Evolutionary conservation across 139 green algal species (phyloP).

Genomic region (Coelastrella sp.): DNA sequence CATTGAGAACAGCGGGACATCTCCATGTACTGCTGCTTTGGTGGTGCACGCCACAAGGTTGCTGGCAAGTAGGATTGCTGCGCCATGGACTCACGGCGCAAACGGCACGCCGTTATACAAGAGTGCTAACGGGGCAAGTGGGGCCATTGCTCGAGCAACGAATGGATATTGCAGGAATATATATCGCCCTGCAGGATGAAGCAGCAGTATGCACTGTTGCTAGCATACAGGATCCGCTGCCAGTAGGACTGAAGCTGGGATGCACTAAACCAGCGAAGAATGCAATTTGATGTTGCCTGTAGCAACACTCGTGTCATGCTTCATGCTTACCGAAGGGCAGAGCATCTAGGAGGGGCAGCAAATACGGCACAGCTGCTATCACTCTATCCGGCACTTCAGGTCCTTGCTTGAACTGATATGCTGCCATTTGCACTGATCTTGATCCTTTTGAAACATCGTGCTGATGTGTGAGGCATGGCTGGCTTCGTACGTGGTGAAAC

Average conservation of each 20-base stretch:
- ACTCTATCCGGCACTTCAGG: conserved; percentile 37
- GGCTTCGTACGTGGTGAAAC: not conserved
- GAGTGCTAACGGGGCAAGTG: conserved; percentile 57
- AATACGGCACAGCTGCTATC: conserved; percentile 59
- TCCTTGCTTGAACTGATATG: conserved; percentile 27
- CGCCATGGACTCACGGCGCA: conserved; percentile 67
- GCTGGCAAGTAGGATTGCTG: not conserved
- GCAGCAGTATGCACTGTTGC: not conserved
- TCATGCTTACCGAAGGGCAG: conserved; percentile 61
- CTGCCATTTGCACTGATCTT: not conserved
- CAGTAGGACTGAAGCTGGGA: no score
- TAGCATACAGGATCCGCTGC: no score
- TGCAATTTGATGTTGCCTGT: not conserved
- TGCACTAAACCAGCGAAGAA: not conserved
- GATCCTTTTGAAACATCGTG: not conserved
- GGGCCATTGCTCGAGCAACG: conserved; percentile 60
- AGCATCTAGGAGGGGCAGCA: conserved; percentile 70
- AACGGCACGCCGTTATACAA: conserved; percentile 71
- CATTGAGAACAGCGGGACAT: no score
- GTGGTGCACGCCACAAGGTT: not conserved
- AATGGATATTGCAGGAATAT: conserved; percentile 71
- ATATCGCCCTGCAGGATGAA: conserved; percentile 58
- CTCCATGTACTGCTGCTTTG: not conserved
- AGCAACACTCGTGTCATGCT: not conserved
- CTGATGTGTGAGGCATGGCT: not conserved